A percentile compares a stretch with the other conserved stretches of the same genome.
Evolutionary conservation across 352 stramenopile genomes (phyloP).

Genomic region (Pythium pyrilobum): DNA sequence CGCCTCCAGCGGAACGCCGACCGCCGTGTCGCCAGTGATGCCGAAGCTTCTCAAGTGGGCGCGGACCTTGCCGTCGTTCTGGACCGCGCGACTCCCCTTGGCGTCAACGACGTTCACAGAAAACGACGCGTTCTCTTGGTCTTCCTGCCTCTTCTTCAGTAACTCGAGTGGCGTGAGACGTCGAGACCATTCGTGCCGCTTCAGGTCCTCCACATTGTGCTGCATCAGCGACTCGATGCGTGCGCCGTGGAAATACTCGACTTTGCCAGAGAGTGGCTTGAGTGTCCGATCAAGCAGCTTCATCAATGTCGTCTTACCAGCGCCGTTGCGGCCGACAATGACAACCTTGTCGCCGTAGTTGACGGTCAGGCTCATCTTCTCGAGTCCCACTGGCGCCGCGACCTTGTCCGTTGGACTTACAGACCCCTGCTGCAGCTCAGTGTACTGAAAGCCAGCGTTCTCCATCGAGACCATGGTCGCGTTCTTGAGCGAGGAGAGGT

Average conservation of each 20-base stretch:
- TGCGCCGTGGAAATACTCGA: constrained; percentile 43
- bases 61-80: constrained; percentile 31
- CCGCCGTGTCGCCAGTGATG: constrained; percentile 29
- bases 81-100: not conserved
- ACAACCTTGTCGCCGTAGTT: constrained; percentile 80
- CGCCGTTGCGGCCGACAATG: constrained; percentile 93
- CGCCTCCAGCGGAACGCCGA: constrained; percentile 27
- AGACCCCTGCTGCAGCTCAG: not conserved
- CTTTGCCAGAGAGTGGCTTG: constrained; percentile 31
- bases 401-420: constrained; percentile 12
- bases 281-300: constrained; percentile 89
- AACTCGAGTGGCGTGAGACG: constrained; percentile 39
- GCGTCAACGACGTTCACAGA: not conserved
- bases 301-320: constrained; percentile 87
- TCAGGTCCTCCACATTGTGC: constrained; percentile 57
- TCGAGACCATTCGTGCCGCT: constrained; percentile 41
- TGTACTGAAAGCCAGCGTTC: constrained; percentile 46
- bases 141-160: constrained; percentile 29
- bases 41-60: constrained; percentile 47
- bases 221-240: constrained; percentile 53
- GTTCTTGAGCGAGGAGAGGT: constrained; percentile 40
- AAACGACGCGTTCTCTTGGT: constrained; percentile 13
- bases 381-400: constrained; percentile 31
- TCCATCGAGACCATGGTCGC: constrained; percentile 51
- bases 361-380: constrained; percentile 67